phyloP scores from a whole-genome alignment of 192 early-diverging fungal species.

The Coemansia sp. region DNA sequence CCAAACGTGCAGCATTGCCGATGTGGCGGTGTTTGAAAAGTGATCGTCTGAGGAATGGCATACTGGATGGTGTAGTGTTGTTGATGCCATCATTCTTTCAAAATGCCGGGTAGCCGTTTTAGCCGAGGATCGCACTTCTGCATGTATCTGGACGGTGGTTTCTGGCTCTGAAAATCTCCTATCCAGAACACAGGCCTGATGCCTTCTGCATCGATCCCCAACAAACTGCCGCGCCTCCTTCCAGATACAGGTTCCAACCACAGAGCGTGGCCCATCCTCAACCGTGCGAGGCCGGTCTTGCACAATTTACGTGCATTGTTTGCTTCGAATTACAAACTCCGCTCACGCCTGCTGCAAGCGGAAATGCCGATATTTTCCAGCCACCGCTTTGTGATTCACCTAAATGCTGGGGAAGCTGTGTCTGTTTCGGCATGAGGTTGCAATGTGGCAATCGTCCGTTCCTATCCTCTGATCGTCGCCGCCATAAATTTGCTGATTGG shows the following conservation, averaged over 20 bases:
- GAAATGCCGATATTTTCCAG: not conserved
- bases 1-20: not conserved
- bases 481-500: not conserved
- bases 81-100: not conserved
- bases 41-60: not conserved
- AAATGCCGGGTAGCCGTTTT: conserved; percentile 6
- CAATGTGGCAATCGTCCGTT: not conserved
- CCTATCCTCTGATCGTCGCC: not conserved
- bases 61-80: not conserved
- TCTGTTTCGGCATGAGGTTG: conserved; percentile 1
- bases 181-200: conserved; percentile 5
- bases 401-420: not conserved
- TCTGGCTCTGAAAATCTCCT: conserved; percentile 1
- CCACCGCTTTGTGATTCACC: not conserved
- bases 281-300: not conserved
- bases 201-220: not conserved
- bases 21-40: conserved; percentile 1
- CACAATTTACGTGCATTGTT: no score
- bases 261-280: not conserved
- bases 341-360: not conserved
- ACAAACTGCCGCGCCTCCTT: not conserved
- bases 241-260: not conserved
- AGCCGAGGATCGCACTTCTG: conserved; percentile 8
- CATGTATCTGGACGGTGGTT: not conserved
- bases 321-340: conserved; percentile 7